Base-by-base conservation (phyloP, 345 rosid species). In the Carallia brachiata region DNA sequence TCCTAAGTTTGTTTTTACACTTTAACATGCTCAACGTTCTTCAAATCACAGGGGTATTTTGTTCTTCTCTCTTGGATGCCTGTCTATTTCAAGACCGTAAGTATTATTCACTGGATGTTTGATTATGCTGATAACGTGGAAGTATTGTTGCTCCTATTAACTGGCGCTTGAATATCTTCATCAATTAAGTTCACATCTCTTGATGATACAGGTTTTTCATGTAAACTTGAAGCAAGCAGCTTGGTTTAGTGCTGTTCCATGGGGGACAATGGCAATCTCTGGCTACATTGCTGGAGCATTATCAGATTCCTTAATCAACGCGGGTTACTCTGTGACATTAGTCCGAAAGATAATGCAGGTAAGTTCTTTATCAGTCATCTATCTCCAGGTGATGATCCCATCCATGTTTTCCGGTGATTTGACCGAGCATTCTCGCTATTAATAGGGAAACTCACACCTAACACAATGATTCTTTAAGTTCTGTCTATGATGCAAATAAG, bases 41-140 rank as follows among this genome's bases (percentile, higher is more conserved):
- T 18, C 61, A 66, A 52, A 39, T 80, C 27, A 44, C 89, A 95
- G 99, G 99, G 99, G 57, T 95, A 95, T 67, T 95, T 95, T 64
- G 97, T 95, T 79, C 97, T 95, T 61, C 96, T 95, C 52, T 85
- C 97, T 32, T 95, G 97, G 97, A 95, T 95, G 97, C 99, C 99
- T 50, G 87, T 88, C 67, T 95, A 95, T 79, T 90, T 95, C 91
- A 90, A 86, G 68, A 89, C 92, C 2, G 99, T 91, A 77, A 75
- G 84, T 80, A 10, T 56, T 56, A 27, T 32, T 27, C 31, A 32
- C 7, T 56, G 60, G 31, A 56, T 19, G 32, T 19, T 56, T 9
- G 34, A 56, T 56, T 30, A 9, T 44, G 50, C 50, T 44, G 50
- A 44, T 44, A 44, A 44, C 12, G 50, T 44, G 16, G 50, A 44